Conservation (phyloP, 148 eudicot species). For the Rhododendron ferrugineum region DNA sequence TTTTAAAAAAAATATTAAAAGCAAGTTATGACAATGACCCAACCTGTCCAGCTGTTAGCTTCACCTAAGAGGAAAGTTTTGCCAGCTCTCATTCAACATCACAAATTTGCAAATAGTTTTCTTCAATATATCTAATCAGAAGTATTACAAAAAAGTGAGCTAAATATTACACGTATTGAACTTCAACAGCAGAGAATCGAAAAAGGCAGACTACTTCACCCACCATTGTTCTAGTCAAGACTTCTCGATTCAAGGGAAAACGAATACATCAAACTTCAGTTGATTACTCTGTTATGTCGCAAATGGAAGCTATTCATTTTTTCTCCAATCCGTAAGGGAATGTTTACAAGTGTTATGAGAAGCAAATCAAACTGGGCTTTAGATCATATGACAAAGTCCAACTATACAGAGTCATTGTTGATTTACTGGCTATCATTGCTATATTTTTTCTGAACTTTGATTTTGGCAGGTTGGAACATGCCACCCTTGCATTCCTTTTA, state of each 20-base stretch:
- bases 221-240: not conserved
- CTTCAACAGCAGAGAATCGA: not conserved
- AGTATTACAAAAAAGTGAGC: not conserved
- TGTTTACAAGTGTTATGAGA: not conserved
- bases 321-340: not conserved
- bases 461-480: not conserved
- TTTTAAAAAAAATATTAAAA: not conserved
- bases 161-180: not conserved
- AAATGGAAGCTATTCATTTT: not conserved
- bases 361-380: not conserved
- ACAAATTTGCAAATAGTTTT: slow-evolving; percentile 86
- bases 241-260: not conserved
- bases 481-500: not conserved
- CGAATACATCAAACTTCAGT: not conserved
- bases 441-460: not conserved
- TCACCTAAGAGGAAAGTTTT: slow-evolving; percentile 74
- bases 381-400: not conserved
- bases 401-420: not conserved
- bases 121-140: slow-evolving; percentile 68
- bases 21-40: not conserved
- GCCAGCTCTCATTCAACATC: slow-evolving; percentile 87
- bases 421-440: not conserved
- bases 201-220: not conserved
- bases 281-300: not conserved
- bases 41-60: slow-evolving; percentile 94